Evolutionary conservation across 2,329 filamentous ascomycete genomes (phyloP).

Genomic region (Acrodontium crateriforme): DNA sequence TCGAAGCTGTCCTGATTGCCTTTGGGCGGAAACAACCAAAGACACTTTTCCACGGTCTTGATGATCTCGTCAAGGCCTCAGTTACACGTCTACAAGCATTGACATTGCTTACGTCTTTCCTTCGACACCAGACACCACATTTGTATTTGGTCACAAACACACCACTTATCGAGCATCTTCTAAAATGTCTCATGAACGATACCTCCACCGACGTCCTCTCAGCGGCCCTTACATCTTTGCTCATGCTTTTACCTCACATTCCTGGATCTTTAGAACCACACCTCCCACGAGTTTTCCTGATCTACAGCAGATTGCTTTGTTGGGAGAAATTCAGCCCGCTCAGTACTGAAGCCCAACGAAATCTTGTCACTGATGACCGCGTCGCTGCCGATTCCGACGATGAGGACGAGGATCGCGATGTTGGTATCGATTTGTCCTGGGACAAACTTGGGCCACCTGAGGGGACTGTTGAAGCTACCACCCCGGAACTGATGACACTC

Average conservation of each 20-base stretch:
- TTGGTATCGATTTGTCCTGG: conserved; percentile 39
- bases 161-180: conserved; percentile 54
- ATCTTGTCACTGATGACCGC: conserved; percentile 23
- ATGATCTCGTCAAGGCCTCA: conserved; percentile 51
- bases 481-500: conserved; percentile 58
- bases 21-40: conserved; percentile 57
- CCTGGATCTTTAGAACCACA: conserved; percentile 55
- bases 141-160: conserved; percentile 61
- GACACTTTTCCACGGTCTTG: conserved; percentile 52
- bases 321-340: conserved; percentile 48
- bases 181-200: conserved; percentile 63
- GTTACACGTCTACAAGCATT: conserved; percentile 51
- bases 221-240: conserved; percentile 56
- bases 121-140: conserved; percentile 66
- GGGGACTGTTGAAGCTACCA: conserved; percentile 46
- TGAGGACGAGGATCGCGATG: conserved; percentile 25
- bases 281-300: conserved; percentile 62
- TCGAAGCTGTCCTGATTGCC: conserved; percentile 38
- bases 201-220: conserved; percentile 67
- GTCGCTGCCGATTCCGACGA: conserved; percentile 18
- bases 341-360: conserved; percentile 20
- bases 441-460: conserved; percentile 48
- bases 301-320: conserved; percentile 67
- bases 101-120: conserved; percentile 56
- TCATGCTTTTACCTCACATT: conserved; percentile 74